Evolutionary conservation across 805 yeast species (phyloP), one percentile per base, ranked within the genome.

Genomic region (Candida piceae): DNA sequence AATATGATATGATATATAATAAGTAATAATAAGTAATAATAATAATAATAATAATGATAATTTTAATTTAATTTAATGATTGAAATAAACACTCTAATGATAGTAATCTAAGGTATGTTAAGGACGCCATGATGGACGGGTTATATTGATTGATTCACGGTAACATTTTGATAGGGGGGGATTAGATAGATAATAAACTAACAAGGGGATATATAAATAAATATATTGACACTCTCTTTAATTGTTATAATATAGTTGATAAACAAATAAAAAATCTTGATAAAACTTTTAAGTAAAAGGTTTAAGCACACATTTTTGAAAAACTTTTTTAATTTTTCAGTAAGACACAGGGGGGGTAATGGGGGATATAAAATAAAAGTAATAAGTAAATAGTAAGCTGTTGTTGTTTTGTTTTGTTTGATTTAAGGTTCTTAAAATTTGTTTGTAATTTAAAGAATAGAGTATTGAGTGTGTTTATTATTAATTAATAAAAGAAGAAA

Each of bases 91-190:
- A 29, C 23, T 21, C 18, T 35, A 16, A 27, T 26, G 13, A 18
- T 31, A 19, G 9, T 22, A 16, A n/a, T 32, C 15, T 23, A 15
- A 22, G 8, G 27, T 18, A 29, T 29, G 26, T 31, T 23, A 28
- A n/a, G 33, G 41, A 43, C 55, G 52, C 41, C 57, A 53, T 52
- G 41, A 40, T 50, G 57, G 53, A 52, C 52, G 51, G 45, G 32
- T 25, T 33, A 27, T 17, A 39, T 26, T 17, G 22, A 37, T 17
- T 24, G 15, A 37, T 46, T 52, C 53, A 51, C 51, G 45, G 42
- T 34, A 43, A 49, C 55, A 50, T 50, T 36, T 44, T 50, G 44
- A 36, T 25, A 24, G 40, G 40, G 35, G 31, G 24, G 4, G 18
- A 20, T 17, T 16, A 21, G 37, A 42, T 37, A 36, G 32, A 17